Conservation (phyloP, 2,329 filamentous ascomycete genomes). For the Escovopsis sp. region DNA sequence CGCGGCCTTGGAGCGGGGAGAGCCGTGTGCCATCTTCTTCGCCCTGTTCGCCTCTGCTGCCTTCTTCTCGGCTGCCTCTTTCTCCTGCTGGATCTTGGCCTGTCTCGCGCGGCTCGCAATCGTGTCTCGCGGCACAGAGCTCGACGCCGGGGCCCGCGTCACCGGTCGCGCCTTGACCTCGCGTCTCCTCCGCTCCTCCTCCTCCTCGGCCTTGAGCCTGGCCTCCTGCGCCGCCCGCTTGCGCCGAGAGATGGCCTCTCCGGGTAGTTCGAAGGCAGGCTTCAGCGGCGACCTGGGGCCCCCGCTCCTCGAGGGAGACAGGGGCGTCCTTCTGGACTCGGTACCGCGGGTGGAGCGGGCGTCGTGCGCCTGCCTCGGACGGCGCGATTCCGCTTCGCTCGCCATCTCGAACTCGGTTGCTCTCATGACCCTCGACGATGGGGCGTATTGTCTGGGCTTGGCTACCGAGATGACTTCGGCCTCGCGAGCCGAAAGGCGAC, state of each 20-base stretch:
- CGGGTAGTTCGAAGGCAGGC: slow-evolving; percentile 46
- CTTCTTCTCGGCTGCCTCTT: slow-evolving; percentile 11
- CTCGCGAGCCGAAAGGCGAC: not conserved
- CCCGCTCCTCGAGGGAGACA: slow-evolving; percentile 25
- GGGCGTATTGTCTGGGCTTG: slow-evolving; percentile 21
- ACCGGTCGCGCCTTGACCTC: slow-evolving; percentile 49
- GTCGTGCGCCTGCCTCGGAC: slow-evolving; percentile 42
- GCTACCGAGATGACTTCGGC: slow-evolving; percentile 12
- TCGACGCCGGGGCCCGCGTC: slow-evolving; percentile 26
- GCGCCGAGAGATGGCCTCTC: slow-evolving; percentile 41
- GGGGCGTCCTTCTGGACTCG: slow-evolving; percentile 21
- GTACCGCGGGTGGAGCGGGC: slow-evolving; percentile 29
- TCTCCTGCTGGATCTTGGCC: slow-evolving; percentile 21
- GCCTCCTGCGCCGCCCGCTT: slow-evolving; percentile 42
- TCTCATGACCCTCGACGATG: slow-evolving; percentile 39
- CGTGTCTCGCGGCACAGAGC: slow-evolving; percentile 37
- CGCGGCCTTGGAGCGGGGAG: slow-evolving; percentile 1
- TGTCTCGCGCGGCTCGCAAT: slow-evolving; percentile 41
- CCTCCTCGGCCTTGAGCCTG: slow-evolving; percentile 39
- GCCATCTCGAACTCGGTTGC: slow-evolving; percentile 45
- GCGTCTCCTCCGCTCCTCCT: slow-evolving; percentile 42
- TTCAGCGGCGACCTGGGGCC: slow-evolving; percentile 33
- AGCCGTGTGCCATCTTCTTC: slow-evolving; percentile 13
- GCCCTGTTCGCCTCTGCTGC: slow-evolving; percentile 5
- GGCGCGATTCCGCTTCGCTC: slow-evolving; percentile 43